Conservation (phyloP, 1,284 basidiomycete genomes). For the Phylloporus gajari region DNA sequence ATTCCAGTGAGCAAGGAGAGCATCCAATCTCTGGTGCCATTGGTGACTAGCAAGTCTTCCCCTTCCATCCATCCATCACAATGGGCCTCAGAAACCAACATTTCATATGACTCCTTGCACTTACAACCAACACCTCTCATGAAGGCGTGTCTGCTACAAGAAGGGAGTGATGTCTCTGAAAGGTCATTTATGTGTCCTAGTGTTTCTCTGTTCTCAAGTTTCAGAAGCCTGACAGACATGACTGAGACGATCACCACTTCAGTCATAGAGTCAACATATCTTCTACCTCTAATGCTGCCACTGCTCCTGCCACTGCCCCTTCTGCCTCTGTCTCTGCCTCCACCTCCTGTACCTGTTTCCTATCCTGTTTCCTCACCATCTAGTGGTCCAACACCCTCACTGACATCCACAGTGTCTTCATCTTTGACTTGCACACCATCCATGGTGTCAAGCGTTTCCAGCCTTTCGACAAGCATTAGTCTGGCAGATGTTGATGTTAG, state of each 20-base stretch:
- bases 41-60: conserved; percentile 42
- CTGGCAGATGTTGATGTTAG: conserved; percentile 47
- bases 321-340: not conserved
- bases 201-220: conserved; percentile 53
- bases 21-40: conserved; percentile 30
- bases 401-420: conserved; percentile 46
- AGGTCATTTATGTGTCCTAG: conserved; percentile 63
- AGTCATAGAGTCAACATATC: conserved; percentile 26
- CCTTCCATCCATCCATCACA: conserved; percentile 54
- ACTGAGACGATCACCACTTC: conserved; percentile 50
- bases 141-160: conserved; percentile 58
- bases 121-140: conserved; percentile 74
- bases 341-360: conserved; percentile 9
- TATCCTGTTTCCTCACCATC: conserved; percentile 39
- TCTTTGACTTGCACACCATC: conserved; percentile 51
- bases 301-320: conserved; percentile 5
- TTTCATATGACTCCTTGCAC: conserved; percentile 76
- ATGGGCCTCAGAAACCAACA: conserved; percentile 70
- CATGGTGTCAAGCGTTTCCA: conserved; percentile 49
- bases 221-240: conserved; percentile 45
- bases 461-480: conserved; percentile 48
- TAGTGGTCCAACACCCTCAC: conserved; percentile 40
- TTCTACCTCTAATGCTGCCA: conserved; percentile 14
- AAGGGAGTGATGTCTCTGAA: conserved; percentile 64
- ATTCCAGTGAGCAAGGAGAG: conserved; percentile 44